Conservation (phyloP, 2,329 filamentous ascomycete species). For the Gnomoniopsis smithogilvyi region DNA sequence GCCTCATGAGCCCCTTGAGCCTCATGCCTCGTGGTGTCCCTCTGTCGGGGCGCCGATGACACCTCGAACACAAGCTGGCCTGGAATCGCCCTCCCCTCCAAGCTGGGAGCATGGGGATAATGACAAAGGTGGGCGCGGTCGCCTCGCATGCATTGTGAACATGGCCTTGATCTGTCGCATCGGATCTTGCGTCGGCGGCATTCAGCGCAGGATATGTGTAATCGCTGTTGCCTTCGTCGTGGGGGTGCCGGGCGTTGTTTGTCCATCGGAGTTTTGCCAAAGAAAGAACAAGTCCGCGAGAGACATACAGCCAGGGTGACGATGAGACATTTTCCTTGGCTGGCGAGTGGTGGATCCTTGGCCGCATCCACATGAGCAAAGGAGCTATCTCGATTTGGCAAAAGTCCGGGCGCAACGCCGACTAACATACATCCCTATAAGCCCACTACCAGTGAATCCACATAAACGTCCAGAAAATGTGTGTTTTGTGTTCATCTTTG, state of each 20-base stretch:
- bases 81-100: background rate
- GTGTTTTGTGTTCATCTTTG: too few species aligned
- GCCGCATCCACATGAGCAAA: background rate
- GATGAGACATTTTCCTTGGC: background rate
- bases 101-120: background rate
- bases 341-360: background rate
- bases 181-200: slow-evolving; percentile 42
- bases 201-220: slow-evolving; percentile 30
- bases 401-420: background rate
- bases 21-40: background rate
- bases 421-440: background rate
- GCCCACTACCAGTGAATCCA: background rate
- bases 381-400: background rate
- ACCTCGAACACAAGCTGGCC: slow-evolving; percentile 4
- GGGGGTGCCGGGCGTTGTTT: background rate
- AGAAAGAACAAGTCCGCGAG: background rate
- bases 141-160: slow-evolving; percentile 35
- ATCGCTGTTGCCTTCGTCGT: slow-evolving; percentile 8
- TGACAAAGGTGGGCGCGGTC: background rate
- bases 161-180: slow-evolving; percentile 39
- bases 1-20: background rate
- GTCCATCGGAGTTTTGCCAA: slow-evolving; percentile 17
- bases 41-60: background rate
- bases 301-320: background rate
- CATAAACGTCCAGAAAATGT: too few species aligned